phyloP scores from a whole-genome alignment of 2,329 filamentous ascomycete genomes.

The Ophiostoma sp. region DNA sequence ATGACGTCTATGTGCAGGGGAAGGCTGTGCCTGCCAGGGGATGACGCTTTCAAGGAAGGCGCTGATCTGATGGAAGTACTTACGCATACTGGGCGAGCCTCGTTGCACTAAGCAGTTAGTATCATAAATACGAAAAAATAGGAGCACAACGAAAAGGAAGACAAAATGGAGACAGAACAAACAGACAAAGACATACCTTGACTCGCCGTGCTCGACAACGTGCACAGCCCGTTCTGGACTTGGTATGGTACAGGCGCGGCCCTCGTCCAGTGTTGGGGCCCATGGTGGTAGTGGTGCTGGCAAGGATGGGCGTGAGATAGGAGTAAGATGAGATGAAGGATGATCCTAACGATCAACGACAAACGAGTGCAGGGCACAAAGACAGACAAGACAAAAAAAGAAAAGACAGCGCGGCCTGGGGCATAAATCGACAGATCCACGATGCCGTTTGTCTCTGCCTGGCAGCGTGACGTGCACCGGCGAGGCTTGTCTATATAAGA shows the following conservation, averaged over 20 bases:
- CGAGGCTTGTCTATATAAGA: neutral
- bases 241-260: constrained; percentile 31
- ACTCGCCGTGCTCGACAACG: constrained; percentile 31
- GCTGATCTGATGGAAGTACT: neutral
- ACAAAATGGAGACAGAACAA: neutral
- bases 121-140: neutral
- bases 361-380: neutral
- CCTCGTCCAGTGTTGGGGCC: constrained; percentile 2
- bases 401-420: neutral
- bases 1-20: neutral
- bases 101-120: neutral
- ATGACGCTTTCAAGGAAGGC: neutral
- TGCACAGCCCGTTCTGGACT: constrained; percentile 34
- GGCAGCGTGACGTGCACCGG: neutral
- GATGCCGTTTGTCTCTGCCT: constrained; percentile 10
- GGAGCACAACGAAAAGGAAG: neutral
- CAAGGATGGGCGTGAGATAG: neutral
- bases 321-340: neutral
- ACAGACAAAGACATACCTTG: constrained; percentile 27
- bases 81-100: neutral
- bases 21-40: too few species aligned
- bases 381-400: neutral
- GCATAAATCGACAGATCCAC: constrained; percentile 2
- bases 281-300: neutral
- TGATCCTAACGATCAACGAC: neutral